phyloP scores from a whole-genome alignment of 1,284 basidiomycete genomes.

The Blastosporella zonata region DNA sequence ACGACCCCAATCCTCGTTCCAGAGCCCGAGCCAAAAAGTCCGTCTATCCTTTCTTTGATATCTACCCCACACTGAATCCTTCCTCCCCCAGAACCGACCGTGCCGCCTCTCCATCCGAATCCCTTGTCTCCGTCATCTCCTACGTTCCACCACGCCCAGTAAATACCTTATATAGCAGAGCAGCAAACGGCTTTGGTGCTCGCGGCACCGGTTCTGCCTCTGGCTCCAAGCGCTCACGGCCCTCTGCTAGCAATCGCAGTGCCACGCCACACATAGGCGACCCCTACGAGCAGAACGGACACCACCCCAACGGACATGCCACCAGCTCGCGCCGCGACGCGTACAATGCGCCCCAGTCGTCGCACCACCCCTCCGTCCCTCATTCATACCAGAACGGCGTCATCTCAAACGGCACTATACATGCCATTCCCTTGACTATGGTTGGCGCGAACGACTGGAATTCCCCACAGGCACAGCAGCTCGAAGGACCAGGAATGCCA shows the following conservation, averaged over 20 bases:
- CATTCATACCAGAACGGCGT: conserved; percentile 24
- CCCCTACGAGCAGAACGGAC: conserved; percentile 24
- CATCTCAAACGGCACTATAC: conserved; percentile 22
- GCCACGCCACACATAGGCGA: conserved; percentile 25
- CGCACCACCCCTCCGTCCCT: conserved; percentile 29
- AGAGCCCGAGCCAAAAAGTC: conserved; percentile 60
- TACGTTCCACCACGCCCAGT: conserved; percentile 39
- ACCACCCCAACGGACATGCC: conserved; percentile 11
- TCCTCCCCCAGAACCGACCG: conserved; percentile 50
- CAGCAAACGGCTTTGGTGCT: conserved; percentile 29
- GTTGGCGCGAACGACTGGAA: conserved; percentile 36
- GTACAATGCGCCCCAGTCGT: conserved; percentile 24
- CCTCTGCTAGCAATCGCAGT: conserved; percentile 26
- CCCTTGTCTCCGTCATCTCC: conserved; percentile 64
- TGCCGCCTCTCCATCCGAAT: conserved; percentile 67
- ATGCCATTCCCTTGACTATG: conserved; percentile 24
- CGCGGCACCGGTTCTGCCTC: conserved; percentile 22
- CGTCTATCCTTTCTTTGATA: conserved; percentile 24
- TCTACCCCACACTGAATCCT: conserved; percentile 11
- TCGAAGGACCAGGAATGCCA: conserved; percentile 78
- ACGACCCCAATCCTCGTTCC: conserved; percentile 39
- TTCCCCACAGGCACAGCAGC: conserved; percentile 44
- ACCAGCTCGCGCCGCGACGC: conserved; percentile 20
- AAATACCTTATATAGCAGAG: conserved; percentile 28
- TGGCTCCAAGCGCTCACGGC: conserved; percentile 22